A percentile compares a stretch with the other conserved stretches of the same genome.
phyloP scores from a whole-genome alignment of 2,329 filamentous ascomycete genomes.

The Torrubiella hemipterigena region DNA sequence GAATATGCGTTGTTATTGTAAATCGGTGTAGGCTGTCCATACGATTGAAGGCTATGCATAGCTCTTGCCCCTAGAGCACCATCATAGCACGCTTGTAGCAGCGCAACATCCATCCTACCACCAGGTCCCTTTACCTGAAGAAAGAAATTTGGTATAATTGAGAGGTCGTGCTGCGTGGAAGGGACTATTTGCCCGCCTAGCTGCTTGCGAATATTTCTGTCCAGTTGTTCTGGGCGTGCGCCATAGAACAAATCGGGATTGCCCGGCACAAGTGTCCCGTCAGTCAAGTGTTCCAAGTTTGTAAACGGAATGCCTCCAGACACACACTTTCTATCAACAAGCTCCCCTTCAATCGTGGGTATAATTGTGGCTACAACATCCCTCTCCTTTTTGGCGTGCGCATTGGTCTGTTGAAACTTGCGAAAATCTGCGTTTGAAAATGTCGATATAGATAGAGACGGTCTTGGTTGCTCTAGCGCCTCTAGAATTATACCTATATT shows the following conservation, averaged over 20 bases:
- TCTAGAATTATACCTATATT: conserved; percentile 4
- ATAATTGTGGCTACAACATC: conserved; percentile 18
- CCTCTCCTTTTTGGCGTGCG: conserved; percentile 20
- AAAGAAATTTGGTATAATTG: conserved; percentile 26
- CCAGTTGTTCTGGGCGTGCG: conserved; percentile 17
- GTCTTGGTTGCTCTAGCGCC: conserved; percentile 2
- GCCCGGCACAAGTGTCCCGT: conserved; percentile 15
- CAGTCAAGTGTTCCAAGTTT: conserved; percentile 23
- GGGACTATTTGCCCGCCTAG: conserved; percentile 18
- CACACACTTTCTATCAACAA: conserved; percentile 11
- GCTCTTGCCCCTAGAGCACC: no score
- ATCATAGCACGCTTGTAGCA: conserved; percentile 21
- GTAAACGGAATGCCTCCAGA: no score
- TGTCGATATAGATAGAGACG: conserved; percentile 22
- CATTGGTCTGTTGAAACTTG: conserved; percentile 16
- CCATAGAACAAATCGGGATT: conserved; percentile 23
- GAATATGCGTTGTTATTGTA: conserved; percentile 27
- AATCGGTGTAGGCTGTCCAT: conserved; percentile 13
- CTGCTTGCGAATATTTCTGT: conserved; percentile 12
- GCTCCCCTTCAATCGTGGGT: conserved; percentile 17
- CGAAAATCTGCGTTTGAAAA: conserved; percentile 19
- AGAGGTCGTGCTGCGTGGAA: conserved; percentile 16
- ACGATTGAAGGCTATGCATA: conserved; percentile 20
- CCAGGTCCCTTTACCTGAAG: conserved; percentile 23
- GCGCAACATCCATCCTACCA: conserved; percentile 15